These are phyloP conservation scores for Magnaporthiopsis poae DNA, from an alignment of 2,329 filamentous ascomycete species.

Conservation along the genomic window DNA sequence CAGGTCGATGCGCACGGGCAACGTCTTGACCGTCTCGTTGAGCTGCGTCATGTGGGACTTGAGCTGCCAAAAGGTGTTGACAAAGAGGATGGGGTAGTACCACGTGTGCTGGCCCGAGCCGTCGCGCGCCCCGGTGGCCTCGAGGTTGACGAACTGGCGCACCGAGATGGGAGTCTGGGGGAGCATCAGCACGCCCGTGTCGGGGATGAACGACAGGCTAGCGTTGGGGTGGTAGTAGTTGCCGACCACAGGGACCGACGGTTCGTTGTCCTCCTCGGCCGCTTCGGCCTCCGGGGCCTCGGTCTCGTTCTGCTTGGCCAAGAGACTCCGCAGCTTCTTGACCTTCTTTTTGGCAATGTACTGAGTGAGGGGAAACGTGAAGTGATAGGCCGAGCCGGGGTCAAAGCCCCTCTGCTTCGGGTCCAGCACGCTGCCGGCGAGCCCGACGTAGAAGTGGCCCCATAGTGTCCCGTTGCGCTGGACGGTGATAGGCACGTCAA, in stretches of 20 bases:
- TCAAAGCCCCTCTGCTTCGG: constrained; percentile 65
- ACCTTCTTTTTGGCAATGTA: constrained; percentile 87
- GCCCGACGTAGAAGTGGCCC: constrained; percentile 84
- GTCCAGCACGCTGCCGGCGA: constrained; percentile 65
- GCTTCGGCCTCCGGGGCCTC: constrained; percentile 39
- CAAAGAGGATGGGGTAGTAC: constrained; percentile 83
- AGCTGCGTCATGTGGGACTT: constrained; percentile 81
- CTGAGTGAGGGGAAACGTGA: constrained; percentile 75
- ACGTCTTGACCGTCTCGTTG: constrained; percentile 74
- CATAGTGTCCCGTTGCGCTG: constrained; percentile 90
- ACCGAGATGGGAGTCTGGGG: constrained; percentile 60
- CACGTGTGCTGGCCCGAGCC: constrained; percentile 76
- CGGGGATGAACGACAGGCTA: constrained; percentile 76
- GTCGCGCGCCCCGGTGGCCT: constrained; percentile 72
- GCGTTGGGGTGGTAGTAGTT: constrained; percentile 95
- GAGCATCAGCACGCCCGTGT: constrained; percentile 61
- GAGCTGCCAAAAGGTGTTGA: constrained; percentile 97
- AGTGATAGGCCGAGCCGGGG: constrained; percentile 67
- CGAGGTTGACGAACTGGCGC: constrained; percentile 68
- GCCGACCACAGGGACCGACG: constrained; percentile 58
- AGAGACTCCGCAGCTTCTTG: constrained; percentile 75
- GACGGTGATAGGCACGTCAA: constrained; percentile 66
- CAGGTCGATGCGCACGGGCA: constrained; percentile 75
- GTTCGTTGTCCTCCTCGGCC: constrained; percentile 45
- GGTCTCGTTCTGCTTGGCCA: constrained; percentile 42